These are phyloP conservation scores for Pseudocercospora cruenta DNA, from an alignment of 2,329 filamentous ascomycete species.

Conservation along the genomic window DNA sequence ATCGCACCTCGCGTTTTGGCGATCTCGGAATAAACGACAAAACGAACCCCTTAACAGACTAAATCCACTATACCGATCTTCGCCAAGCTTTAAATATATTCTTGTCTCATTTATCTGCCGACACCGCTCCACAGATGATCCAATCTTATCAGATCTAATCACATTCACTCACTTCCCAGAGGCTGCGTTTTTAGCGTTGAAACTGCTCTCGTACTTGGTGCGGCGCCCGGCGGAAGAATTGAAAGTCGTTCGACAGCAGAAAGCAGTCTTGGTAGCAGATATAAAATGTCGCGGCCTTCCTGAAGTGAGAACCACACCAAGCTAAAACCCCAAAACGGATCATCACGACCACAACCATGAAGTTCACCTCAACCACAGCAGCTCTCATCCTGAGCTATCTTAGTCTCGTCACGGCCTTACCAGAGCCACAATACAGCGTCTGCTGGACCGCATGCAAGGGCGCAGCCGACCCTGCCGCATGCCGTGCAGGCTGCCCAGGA, in stretches of 20 bases:
- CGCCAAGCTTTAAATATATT: not conserved
- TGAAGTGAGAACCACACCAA: not conserved
- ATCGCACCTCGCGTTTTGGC: too few relatives aligned
- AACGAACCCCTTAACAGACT: too few relatives aligned
- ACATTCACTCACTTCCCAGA: not conserved
- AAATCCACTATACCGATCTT: too few relatives aligned
- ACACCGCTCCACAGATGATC: not conserved
- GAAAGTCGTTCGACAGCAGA: not conserved
- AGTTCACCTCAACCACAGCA: not conserved
- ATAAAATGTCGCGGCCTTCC: too few relatives aligned
- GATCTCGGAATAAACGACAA: too few relatives aligned
- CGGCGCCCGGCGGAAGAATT: not conserved
- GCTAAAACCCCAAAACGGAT: not conserved
- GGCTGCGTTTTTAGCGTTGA: not conserved
- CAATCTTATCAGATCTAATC: conserved; percentile 8
- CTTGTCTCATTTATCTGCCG: not conserved
- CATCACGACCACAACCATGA: not conserved
- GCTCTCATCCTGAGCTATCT: not conserved
- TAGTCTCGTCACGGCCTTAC: not conserved
- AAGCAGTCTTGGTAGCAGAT: not conserved
- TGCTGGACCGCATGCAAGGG: conserved; percentile 3
- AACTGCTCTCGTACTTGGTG: not conserved
- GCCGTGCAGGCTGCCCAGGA: not conserved
- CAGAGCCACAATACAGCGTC: not conserved
- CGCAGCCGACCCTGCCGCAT: not conserved